Base-by-base conservation (phyloP, 805 yeast species). In the Kodamaea kaohsiungensis region DNA sequence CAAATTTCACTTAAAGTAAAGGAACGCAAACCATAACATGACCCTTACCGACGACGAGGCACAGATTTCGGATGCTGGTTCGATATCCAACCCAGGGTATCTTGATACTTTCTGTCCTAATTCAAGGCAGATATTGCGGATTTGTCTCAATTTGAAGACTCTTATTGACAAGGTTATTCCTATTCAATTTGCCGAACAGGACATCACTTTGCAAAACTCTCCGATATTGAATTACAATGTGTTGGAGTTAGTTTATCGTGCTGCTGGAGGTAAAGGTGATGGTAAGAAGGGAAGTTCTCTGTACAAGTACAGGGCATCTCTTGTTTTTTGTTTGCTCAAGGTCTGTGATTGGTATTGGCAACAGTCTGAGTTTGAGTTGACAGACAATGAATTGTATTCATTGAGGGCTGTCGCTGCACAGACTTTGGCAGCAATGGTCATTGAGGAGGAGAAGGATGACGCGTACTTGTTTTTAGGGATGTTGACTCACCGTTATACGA, bases 271-370 rank as follows among this genome's bases (percentile, higher is more conserved):
- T 17, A 75, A 76, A 48, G 90, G 90, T 4, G 70, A 81, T 47
- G 88, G 87, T 1, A 69, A 74, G 49, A 64, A 68, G 19, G 85
- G 84, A 0, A 71, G 86, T 0, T 76, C 86, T 1, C 75, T 86
- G 0, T 74, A 78, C 60, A 83, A 84, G 63, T 89, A 89, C 65
- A 80, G 87, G 52, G 85, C 91, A 0, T 79, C 84, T 19, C 66
- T 90, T 46, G 77, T 89, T 0, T 91, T 88, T 68, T 85, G 89
- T 48, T 72, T 91, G 54, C 71, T 91, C 55, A 86, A 84, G 60
- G 93, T 89, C n/a, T 80, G 87, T 38, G 82, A 79, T 25, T 91
- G 97, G 97, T 89, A 88, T 67, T 74, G 79, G 72, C 79, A 78
- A 16, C 77, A 88, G 56, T 78, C 85, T 1, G 73, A 70, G 4